Percentiles rank a stretch among this genome's conserved stretches.
Conservation (phyloP, 257 asterid genomes). For the Solanum dulcamara region DNA sequence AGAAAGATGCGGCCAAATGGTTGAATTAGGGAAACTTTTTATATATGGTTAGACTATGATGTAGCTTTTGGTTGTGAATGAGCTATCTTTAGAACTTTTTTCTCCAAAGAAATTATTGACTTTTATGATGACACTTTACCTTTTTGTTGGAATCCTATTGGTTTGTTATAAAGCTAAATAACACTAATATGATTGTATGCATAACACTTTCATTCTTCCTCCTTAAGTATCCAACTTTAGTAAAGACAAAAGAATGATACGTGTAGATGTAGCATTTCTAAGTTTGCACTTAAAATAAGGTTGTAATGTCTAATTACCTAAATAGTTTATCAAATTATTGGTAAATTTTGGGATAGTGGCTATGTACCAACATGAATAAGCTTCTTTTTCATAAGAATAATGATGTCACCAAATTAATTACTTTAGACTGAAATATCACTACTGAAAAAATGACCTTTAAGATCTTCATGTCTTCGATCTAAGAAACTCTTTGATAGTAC, state of each 20-base stretch:
- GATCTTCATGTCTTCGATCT: no score
- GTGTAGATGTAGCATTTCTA: background rate
- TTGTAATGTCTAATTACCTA: background rate
- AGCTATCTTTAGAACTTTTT: background rate
- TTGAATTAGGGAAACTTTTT: background rate
- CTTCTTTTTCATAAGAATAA: background rate
- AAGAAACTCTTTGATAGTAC: no score
- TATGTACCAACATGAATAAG: background rate
- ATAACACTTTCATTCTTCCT: background rate
- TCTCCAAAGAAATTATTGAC: background rate
- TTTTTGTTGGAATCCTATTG: background rate
- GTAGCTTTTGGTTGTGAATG: background rate
- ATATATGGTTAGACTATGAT: background rate
- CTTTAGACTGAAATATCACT: no score
- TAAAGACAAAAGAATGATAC: background rate
- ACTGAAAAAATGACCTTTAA: background rate
- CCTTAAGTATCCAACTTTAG: background rate
- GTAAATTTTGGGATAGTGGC: background rate
- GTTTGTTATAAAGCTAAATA: background rate
- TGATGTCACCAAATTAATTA: no score
- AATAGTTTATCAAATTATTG: background rate
- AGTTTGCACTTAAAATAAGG: background rate
- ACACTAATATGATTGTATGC: background rate
- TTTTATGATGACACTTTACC: background rate
- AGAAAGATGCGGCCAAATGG: background rate